Percentiles rank a stretch among this genome's conserved stretches.
These are phyloP conservation scores for Ceratocystis variospora DNA, from an alignment of 2,329 filamentous ascomycete species.

Conservation along the genomic window DNA sequence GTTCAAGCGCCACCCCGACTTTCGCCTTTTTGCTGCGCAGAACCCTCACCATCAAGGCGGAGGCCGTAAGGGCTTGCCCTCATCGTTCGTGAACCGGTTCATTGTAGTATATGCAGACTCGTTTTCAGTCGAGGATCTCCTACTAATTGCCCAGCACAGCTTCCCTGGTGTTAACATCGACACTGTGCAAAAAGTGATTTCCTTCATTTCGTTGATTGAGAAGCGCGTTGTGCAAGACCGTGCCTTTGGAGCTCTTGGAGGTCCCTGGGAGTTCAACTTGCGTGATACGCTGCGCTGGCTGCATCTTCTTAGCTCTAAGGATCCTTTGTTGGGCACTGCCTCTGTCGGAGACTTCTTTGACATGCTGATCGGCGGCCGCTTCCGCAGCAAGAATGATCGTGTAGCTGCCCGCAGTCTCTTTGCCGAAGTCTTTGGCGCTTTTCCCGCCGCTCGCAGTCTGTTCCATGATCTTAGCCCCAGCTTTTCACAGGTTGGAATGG, in stretches of 20 bases:
- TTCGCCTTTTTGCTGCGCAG: constrained; percentile 91
- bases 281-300: constrained; percentile 85
- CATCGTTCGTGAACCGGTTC: constrained; percentile 95
- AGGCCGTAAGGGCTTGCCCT: constrained; percentile 83
- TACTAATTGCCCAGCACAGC: constrained; percentile 64
- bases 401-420: constrained; percentile 53
- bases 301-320: constrained; percentile 46
- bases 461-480: constrained; percentile 54
- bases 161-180: constrained; percentile 50
- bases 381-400: constrained; percentile 59
- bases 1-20: constrained; percentile 77
- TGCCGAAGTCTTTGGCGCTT: constrained; percentile 43
- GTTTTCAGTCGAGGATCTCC: constrained; percentile 67
- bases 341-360: constrained; percentile 63
- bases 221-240: constrained; percentile 49
- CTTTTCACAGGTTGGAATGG: constrained; percentile 68
- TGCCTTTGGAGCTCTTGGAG: constrained; percentile 48
- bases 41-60: constrained; percentile 97
- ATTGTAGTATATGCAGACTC: constrained; percentile 94
- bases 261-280: constrained; percentile 92
- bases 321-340: constrained; percentile 26
- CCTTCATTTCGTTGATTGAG: constrained; percentile 71
- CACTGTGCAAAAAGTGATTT: constrained; percentile 54
- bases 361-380: constrained; percentile 74
- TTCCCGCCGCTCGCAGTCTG: constrained; percentile 46